Evolutionary conservation across 208 protist species (phyloP), one percentile per base, ranked within the genome.

Genomic region (Leishmania tropica): DNA sequence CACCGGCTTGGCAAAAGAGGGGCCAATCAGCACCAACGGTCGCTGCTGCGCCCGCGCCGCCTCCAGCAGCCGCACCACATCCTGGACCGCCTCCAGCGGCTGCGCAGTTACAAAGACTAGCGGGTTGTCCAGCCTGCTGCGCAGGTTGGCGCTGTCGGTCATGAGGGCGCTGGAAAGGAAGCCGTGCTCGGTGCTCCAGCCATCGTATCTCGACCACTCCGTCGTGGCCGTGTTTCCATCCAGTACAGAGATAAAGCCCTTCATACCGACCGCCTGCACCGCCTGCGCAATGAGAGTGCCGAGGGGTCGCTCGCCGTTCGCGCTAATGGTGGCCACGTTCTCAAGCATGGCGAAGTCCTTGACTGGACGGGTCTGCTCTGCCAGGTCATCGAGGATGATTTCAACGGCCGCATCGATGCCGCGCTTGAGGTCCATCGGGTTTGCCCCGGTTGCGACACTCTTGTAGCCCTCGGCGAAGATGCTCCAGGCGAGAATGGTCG

Each of bases 301-400:
- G 64, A 99, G 98, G 24, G 92, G 91, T 13, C 85, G 91, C 84
- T 99, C 99, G 56, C 99, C 99, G 92, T 99, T 99, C 37, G 99
- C 99, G 75, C 99, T 99, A 84, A 99, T 99, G 21, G 99, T 99
- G 28, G 99, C 99, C 47, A 99, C 99, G 86, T 99, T 98, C 74
- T 94, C 90, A 35, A 97, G 89, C 90, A 89, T 96, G 45, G 83
- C 85, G 68, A 90, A 87, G 81, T 99, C 99, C 85, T 98, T 98
- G 65, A 99, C 98, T 40, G 92, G 88, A 60, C 99, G 97, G 73
- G 99, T 98, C 75, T 99, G 88, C 76, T 89, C 85, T 80, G 96
- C 93, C 40, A 99, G 90, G 83, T 97, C 89, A 31, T 96, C 83
- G 37, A 99, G 86, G 51, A 99, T 87, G 56, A 88, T 75, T 19